Percentiles rank a stretch among this genome's conserved stretches.
Evolutionary conservation across 2,329 filamentous ascomycete genomes (phyloP).

Genomic region (Diaporthe sp.): DNA sequence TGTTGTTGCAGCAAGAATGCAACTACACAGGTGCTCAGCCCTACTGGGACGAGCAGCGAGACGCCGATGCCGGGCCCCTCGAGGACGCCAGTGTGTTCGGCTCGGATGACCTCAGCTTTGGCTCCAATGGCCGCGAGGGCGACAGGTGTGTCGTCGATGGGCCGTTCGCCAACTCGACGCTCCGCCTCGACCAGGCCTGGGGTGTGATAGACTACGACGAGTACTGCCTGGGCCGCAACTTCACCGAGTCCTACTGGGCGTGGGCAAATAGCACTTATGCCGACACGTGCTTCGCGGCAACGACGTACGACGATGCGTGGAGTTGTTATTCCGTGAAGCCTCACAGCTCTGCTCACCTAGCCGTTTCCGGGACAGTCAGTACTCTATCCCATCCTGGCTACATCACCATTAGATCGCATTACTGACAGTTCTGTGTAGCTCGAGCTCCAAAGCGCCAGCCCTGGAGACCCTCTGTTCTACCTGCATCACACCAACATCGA

Average conservation of each 20-base stretch:
- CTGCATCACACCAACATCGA: constrained; percentile 50
- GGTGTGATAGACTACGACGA: constrained; percentile 14
- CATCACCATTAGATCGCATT: too few relatives aligned
- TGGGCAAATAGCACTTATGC: constrained; percentile 32
- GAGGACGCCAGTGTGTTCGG: constrained; percentile 48
- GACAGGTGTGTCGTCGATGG: constrained; percentile 51
- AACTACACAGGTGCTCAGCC: constrained; percentile 45
- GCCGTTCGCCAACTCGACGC: constrained; percentile 51
- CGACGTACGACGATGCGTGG: constrained; percentile 42
- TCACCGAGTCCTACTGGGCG: not conserved
- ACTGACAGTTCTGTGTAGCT: constrained; percentile 29
- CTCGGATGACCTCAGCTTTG: constrained; percentile 39
- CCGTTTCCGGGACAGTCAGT: constrained; percentile 42
- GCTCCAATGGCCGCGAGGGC: constrained; percentile 50
- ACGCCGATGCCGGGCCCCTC: constrained; percentile 46
- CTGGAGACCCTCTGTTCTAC: constrained; percentile 54
- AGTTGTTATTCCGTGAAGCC: constrained; percentile 44
- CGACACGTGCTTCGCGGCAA: constrained; percentile 30
- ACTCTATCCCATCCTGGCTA: too few relatives aligned
- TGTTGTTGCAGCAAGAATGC: constrained; percentile 51
- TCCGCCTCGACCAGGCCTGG: constrained; percentile 42
- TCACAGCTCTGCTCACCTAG: constrained; percentile 45
- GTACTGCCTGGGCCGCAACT: constrained; percentile 35
- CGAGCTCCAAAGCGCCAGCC: constrained; percentile 41
- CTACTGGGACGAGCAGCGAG: constrained; percentile 54